A percentile compares a stretch with the other conserved stretches of the same genome.
phyloP scores from a whole-genome alignment of 768 basidiomycete species.

The Podaxis mareebaensis region DNA sequence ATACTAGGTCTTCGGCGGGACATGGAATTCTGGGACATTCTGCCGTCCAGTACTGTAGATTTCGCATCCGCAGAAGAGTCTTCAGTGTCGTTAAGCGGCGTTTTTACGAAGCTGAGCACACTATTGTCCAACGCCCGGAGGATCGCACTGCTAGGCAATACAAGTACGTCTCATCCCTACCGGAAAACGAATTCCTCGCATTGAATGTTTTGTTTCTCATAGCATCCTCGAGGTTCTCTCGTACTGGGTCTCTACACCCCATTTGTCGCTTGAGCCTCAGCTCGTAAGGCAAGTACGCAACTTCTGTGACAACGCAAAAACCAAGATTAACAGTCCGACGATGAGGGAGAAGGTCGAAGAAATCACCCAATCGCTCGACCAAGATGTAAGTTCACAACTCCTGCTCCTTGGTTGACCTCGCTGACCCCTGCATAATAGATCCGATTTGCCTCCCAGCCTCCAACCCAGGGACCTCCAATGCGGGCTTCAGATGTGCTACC shows the following conservation, averaged over 20 bases:
- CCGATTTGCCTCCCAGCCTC: background rate
- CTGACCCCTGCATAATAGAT: constrained; percentile 12
- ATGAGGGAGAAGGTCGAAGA: constrained; percentile 36
- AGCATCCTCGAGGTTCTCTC: constrained; percentile 38
- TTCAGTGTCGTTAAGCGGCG: constrained; percentile 30
- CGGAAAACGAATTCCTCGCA: background rate
- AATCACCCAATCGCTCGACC: constrained; percentile 30
- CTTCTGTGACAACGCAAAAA: constrained; percentile 33
- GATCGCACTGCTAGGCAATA: constrained; percentile 33
- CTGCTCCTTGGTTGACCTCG: background rate
- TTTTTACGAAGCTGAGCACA: constrained; percentile 32
- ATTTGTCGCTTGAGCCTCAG: constrained; percentile 30
- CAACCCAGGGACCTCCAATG: constrained; percentile 28
- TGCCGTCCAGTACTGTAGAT: constrained; percentile 35
- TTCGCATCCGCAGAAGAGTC: constrained; percentile 44
- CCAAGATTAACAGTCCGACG: constrained; percentile 24
- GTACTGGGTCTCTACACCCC: constrained; percentile 35
- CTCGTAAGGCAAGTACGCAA: constrained; percentile 36
- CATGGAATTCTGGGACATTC: constrained; percentile 34
- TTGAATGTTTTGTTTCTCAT: background rate
- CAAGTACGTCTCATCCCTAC: constrained; percentile 29
- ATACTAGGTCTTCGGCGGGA: constrained; percentile 31
- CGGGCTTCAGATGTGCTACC: constrained; percentile 36
- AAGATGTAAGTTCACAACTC: constrained; percentile 24
- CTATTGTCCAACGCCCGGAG: constrained; percentile 23